Evolutionary conservation across 2,329 filamentous ascomycete genomes (phyloP).

Genomic region (Cercospora sojina): DNA sequence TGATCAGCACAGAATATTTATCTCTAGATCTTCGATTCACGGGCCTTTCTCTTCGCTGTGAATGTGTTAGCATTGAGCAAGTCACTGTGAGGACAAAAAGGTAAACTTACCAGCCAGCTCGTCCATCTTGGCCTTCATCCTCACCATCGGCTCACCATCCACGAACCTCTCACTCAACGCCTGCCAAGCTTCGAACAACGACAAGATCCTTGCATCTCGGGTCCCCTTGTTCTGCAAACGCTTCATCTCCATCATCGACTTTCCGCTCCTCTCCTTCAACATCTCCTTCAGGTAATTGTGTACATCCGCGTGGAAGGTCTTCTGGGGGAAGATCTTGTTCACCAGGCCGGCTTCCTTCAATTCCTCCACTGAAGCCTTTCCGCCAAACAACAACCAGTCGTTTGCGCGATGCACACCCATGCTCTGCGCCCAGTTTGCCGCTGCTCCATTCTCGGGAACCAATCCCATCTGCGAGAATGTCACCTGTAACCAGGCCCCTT

Average conservation of each 20-base stretch:
- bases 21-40: constrained; percentile 2
- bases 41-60: background rate
- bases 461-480: constrained; percentile 32
- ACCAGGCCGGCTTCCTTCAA: constrained; percentile 31
- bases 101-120: constrained; percentile 31
- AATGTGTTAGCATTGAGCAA: background rate
- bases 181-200: constrained; percentile 29
- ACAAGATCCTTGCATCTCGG: constrained; percentile 28
- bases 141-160: constrained; percentile 31
- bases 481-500: constrained; percentile 33
- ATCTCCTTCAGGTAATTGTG: constrained; percentile 29
- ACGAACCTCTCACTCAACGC: constrained; percentile 33
- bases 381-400: constrained; percentile 33
- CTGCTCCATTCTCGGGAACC: constrained; percentile 31
- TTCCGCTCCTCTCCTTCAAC: constrained; percentile 30
- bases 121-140: constrained; percentile 34
- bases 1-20: background rate
- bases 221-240: constrained; percentile 28
- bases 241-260: constrained; percentile 35
- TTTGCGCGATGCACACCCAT: constrained; percentile 33
- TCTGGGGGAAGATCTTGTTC: constrained; percentile 32
- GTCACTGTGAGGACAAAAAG: background rate
- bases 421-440: constrained; percentile 29
- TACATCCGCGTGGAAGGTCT: constrained; percentile 30
- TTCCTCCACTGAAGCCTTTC: constrained; percentile 29